Evolutionary conservation across 1,284 basidiomycete genomes (phyloP).

Genomic region (Moesziomyces parantarcticus): DNA sequence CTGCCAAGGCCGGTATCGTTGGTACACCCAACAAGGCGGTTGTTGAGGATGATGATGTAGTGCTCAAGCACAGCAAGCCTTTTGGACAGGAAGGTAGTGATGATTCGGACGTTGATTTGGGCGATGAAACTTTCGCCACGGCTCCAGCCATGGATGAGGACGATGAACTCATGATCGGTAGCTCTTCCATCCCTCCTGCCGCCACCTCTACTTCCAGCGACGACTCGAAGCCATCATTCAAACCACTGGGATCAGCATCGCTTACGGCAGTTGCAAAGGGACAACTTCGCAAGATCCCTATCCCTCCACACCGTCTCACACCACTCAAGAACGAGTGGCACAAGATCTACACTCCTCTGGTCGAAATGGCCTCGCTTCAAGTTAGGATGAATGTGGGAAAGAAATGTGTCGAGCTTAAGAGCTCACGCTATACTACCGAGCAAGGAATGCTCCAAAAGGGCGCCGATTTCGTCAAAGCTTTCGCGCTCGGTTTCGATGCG

Average conservation of each 20-base stretch:
- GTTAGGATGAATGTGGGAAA: conserved; percentile 95
- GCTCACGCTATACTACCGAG: conserved; percentile 83
- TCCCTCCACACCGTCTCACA: conserved; percentile 96
- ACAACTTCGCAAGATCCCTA: conserved; percentile 73
- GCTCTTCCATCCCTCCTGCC: conserved; percentile 6
- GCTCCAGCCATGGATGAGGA: conserved; percentile 27
- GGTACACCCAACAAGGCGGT: conserved; percentile 8
- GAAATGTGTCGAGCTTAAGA: conserved; percentile 91
- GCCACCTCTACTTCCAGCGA: background rate
- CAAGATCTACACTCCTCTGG: conserved; percentile 93
- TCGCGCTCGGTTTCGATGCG: conserved; percentile 83
- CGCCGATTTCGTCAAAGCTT: conserved; percentile 97
- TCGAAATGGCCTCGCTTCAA: conserved; percentile 92
- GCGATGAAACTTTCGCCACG: conserved; percentile 28
- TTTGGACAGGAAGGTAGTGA: conserved; percentile 42
- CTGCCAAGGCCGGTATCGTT: conserved; percentile 21
- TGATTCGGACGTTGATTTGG: conserved; percentile 40
- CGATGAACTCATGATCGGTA: conserved; percentile 48
- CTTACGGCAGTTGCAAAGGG: conserved; percentile 48
- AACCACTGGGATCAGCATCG: conserved; percentile 5
- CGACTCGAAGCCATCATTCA: conserved; percentile 24
- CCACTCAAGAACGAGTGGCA: conserved; percentile 98
- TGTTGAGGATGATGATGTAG: conserved; percentile 8
- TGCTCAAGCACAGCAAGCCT: conserved; percentile 45
- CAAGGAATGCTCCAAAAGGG: conserved; percentile 82